Base-by-base conservation (phyloP, 73 alveolate genomes). In the Blepharisma japonicum region DNA sequence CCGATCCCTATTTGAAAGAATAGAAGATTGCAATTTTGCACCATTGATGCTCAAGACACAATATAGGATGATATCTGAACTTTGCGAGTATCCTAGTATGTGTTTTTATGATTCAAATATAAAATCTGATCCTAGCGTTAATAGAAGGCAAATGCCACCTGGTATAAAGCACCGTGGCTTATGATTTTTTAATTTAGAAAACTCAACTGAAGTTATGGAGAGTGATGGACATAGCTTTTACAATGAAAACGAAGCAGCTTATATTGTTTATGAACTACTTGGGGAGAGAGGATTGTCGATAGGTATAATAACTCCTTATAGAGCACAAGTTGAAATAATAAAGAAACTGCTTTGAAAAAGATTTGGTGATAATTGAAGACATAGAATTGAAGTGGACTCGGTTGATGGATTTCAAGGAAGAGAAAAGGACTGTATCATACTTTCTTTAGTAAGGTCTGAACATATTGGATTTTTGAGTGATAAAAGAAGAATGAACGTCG, bases 341-440 rank as follows among this genome's bases (percentile, higher is more conserved):
- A 77, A 47, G 79, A 90, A 86, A 72, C 72, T 72, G 71, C 39
- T 86, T 61, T 78, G 49, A 55, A 81, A 78, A 53, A 80, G 42
- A 71, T 54, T 68, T 68, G 78, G 56, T 55, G 77, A 32, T 21
- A 42, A 32, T 9, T 71, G 55, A 42, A 74, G 39, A 45, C 47
- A 45, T 7, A 80, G 51, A 81, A 25, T 61, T 14, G 92, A 85
- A 85, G 92, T 93, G 6, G 90, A 91, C 71, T 88, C 99, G 6
- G 97, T 94, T 39, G 99, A 94, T 90, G 96, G 97, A 56, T 94
- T 90, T 72, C 92, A 94, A 77, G 99, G 99, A 18, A 91, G 97
- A 81, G 98, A 92, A 91, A 94, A 95, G 74, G 98, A 94, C 77
- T 81, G 90, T 25, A 90, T 94, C 5, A 80, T 94, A 20, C 90